Evolutionary conservation across 306 rosid species (phyloP).

Genomic region (Cucurbita moschata): DNA sequence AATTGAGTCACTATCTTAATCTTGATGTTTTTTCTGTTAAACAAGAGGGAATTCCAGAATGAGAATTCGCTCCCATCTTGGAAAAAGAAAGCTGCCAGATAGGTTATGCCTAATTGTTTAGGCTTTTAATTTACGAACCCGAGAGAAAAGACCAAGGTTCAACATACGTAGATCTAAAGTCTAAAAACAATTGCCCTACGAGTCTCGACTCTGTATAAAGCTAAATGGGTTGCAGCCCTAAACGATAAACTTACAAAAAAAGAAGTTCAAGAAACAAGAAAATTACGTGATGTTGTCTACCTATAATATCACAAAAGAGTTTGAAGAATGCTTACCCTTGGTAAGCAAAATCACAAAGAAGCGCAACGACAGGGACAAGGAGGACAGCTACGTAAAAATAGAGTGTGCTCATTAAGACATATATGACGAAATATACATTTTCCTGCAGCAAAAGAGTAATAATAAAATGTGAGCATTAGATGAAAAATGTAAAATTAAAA

Average conservation of each 20-base stretch:
- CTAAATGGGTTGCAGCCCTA: background rate
- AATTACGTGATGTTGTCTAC: background rate
- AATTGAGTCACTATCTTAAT: background rate
- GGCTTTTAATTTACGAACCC: background rate
- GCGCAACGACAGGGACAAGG: slow-evolving; percentile 79
- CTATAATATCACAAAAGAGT: background rate
- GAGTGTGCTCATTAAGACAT: slow-evolving; percentile 72
- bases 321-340: slow-evolving; percentile 50
- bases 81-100: background rate
- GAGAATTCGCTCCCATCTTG: background rate
- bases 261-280: background rate
- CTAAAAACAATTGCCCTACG: background rate
- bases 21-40: background rate
- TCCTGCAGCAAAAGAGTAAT: slow-evolving; percentile 38
- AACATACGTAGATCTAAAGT: background rate
- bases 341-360: slow-evolving; percentile 70
- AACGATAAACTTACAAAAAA: background rate
- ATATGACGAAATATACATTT: slow-evolving; percentile 69
- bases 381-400: slow-evolving; percentile 64
- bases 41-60: background rate
- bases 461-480: background rate
- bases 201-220: background rate
- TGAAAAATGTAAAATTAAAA: background rate
- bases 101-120: background rate
- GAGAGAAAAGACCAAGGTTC: background rate